phyloP scores from a whole-genome alignment of 805 yeast species.

The Scheffersomyces ergatensis region DNA sequence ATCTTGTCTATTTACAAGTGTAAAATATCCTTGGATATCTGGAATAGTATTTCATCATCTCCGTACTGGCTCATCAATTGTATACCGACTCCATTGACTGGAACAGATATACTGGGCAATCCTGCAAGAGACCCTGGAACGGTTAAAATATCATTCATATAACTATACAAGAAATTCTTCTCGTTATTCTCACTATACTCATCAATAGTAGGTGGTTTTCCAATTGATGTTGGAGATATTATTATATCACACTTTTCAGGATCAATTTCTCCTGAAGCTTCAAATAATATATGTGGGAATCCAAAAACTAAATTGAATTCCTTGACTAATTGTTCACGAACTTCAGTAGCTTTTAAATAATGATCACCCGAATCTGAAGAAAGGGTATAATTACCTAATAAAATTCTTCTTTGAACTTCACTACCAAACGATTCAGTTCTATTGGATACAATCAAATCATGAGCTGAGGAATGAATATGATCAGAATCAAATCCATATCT shows the following conservation, averaged over 20 bases:
- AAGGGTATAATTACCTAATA: slow-evolving; percentile 83
- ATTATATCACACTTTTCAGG: slow-evolving; percentile 57
- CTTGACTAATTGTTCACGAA: slow-evolving; percentile 56
- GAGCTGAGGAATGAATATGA: slow-evolving; percentile 3
- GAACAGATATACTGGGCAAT: slow-evolving; percentile 79
- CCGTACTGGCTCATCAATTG: slow-evolving; percentile 89
- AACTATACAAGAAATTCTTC: slow-evolving; percentile 55
- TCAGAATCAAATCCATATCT: slow-evolving; percentile 67
- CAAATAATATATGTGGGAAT: slow-evolving; percentile 38
- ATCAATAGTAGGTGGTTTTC: slow-evolving; percentile 50
- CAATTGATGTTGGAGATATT: slow-evolving; percentile 69
- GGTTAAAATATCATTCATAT: slow-evolving; percentile 79
- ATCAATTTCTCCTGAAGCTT: slow-evolving; percentile 8
- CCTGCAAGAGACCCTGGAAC: slow-evolving; percentile 93
- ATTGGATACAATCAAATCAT: slow-evolving; percentile 37
- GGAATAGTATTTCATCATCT: slow-evolving; percentile 64
- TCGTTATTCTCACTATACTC: slow-evolving; percentile 36
- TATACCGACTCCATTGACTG: slow-evolving; percentile 60
- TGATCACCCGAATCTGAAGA: slow-evolving; percentile 76
- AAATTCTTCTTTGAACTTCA: slow-evolving; percentile 80
- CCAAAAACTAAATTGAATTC: slow-evolving; percentile 69
- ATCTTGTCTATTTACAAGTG: slow-evolving; percentile 1
- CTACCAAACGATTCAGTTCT: slow-evolving; percentile 68
- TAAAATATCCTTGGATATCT: slow-evolving; percentile 18
- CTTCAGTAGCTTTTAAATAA: slow-evolving; percentile 68